Conservation (phyloP, 2,329 filamentous ascomycete species). For the Pseudogymnoascus sp. region DNA sequence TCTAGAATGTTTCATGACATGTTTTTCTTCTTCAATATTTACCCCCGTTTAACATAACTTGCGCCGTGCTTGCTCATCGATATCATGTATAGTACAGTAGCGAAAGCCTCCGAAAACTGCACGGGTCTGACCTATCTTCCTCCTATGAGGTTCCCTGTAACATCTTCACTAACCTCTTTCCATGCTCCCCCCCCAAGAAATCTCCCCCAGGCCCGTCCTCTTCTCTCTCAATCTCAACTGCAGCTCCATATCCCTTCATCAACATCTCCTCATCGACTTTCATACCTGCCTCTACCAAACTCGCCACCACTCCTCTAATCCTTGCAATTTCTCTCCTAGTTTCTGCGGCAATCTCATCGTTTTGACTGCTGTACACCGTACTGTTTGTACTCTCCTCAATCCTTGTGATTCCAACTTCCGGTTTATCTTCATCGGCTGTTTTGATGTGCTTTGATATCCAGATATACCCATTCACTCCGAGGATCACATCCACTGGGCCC, state of each 20-base stretch:
- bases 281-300: slow-evolving; percentile 72
- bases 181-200: slow-evolving; percentile 51
- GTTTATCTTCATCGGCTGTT: slow-evolving; percentile 34
- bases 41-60: not conserved
- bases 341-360: slow-evolving; percentile 68
- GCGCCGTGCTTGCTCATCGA: not conserved
- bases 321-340: slow-evolving; percentile 84
- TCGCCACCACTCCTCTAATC: slow-evolving; percentile 70
- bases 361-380: slow-evolving; percentile 90
- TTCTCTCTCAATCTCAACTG: slow-evolving; percentile 61
- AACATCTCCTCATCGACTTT: slow-evolving; percentile 88
- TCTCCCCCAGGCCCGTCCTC: slow-evolving; percentile 47
- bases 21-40: not conserved
- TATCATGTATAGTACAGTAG: not conserved
- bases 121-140: not conserved
- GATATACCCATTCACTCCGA: slow-evolving; percentile 95
- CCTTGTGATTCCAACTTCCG: slow-evolving; percentile 60
- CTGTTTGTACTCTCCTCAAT: slow-evolving; percentile 81
- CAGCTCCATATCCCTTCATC: slow-evolving; percentile 70
- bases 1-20: not conserved
- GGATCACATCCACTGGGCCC: slow-evolving; percentile 69
- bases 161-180: slow-evolving; percentile 31
- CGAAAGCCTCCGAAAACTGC: not conserved
- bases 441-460: slow-evolving; percentile 85
- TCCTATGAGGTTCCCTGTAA: slow-evolving; percentile 18